Evolutionary conservation across 2,329 filamentous ascomycete species (phyloP).

Genomic region (Colletotrichum neosansevieriae): DNA sequence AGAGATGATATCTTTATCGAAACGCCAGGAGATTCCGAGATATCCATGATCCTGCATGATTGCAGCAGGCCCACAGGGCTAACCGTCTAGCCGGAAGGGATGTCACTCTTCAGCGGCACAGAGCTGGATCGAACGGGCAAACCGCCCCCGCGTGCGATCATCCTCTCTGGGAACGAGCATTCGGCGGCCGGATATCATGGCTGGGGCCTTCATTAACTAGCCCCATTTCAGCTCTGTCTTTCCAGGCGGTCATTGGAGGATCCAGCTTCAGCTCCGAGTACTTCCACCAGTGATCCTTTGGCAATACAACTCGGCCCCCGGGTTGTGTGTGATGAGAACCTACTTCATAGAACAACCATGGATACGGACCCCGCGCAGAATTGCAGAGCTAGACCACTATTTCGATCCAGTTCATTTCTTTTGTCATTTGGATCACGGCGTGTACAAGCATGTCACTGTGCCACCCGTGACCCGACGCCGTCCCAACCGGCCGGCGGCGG

Average conservation of each 20-base stretch:
- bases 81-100: conserved; percentile 19
- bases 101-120: conserved; percentile 18
- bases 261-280: not conserved
- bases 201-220: conserved; percentile 2
- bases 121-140: conserved; percentile 7
- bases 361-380: not conserved
- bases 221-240: not conserved
- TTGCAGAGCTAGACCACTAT: not conserved
- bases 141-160: not conserved
- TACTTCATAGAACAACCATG: not conserved
- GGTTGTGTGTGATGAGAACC: no score
- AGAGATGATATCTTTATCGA: not conserved
- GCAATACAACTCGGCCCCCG: conserved; percentile 3
- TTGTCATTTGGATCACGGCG: not conserved
- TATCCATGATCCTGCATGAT: not conserved
- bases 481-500: not conserved
- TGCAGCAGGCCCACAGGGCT: conserved; percentile 28
- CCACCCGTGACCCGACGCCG: conserved; percentile 3
- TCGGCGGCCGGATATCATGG: conserved; percentile 23
- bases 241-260: not conserved
- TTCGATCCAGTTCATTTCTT: no score
- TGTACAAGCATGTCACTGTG: conserved; percentile 13
- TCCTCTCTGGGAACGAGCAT: conserved; percentile 1
- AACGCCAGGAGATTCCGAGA: not conserved
- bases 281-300: not conserved